Base-by-base conservation (phyloP, 129 eudicot genomes). In the Artemisia annua region DNA sequence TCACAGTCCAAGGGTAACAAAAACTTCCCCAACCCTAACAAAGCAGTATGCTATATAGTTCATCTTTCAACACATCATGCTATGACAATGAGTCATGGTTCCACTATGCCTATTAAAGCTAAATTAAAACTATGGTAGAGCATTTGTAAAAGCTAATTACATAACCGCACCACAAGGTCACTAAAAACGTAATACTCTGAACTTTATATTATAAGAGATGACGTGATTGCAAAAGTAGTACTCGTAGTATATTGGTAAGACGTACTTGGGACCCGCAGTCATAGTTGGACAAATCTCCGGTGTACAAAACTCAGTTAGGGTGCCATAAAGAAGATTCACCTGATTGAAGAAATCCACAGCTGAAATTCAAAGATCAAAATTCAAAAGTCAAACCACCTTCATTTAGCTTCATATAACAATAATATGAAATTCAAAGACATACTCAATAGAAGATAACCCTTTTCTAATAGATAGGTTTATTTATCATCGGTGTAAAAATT, bases 341-440 rank as follows among this genome's bases (percentile, higher is more conserved):
- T n/a, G n/a, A n/a, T n/a, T n/a, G n/a, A n/a, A n/a, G n/a, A n/a
- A n/a, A n/a, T n/a, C n/a, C n/a, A n/a, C n/a, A n/a, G n/a, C n/a
- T n/a, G n/a, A n/a, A n/a, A 77, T 79, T 28, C 35, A 24, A 75
- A 73, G n/a, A 69, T n/a, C 55, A 76, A 3, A 68, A 69, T 18
- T 77, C 58, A 77, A 54, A 75, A 17, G 74, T 48, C 77, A 63
- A 75, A 55, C 11, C 79, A 57, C 61, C 26, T 32, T 63, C 16
- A 16, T 65, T 65, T 44, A 66, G 66, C 49, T 54, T 67, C 61
- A 56, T 35, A 52, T 35, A 32, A 74, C 20, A 66, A 78, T n/a
- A n/a, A n/a, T n/a, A n/a, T n/a, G n/a, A n/a, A n/a, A n/a, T n/a
- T n/a, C n/a, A n/a, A n/a, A n/a, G n/a, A n/a, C n/a, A n/a, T n/a